Evolutionary conservation across 108 stramenopile species (phyloP).

Genomic region (Cyclostephanos tholiformis): DNA sequence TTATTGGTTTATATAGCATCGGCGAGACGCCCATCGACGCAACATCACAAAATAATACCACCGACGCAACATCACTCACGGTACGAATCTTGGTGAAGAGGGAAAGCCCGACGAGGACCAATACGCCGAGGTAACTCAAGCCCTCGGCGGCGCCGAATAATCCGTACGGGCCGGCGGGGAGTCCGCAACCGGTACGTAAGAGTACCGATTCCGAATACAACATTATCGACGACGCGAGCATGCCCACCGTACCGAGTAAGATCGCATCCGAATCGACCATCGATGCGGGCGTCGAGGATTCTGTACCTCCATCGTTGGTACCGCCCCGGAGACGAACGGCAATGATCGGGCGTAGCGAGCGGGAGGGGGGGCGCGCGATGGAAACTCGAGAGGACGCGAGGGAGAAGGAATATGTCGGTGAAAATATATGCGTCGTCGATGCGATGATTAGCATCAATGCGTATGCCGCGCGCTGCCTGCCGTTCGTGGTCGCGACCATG

Average conservation of each 20-base stretch:
- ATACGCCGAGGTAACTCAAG: slow-evolving; percentile 63
- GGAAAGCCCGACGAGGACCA: slow-evolving; percentile 56
- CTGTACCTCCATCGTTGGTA: too few species aligned
- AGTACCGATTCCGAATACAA: slow-evolving; percentile 70
- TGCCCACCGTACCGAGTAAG: slow-evolving; percentile 51
- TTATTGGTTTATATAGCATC: too few species aligned
- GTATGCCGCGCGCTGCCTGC: not conserved
- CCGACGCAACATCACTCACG: slow-evolving; percentile 22
- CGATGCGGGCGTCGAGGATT: not conserved
- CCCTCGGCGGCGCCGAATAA: slow-evolving; percentile 69
- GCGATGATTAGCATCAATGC: slow-evolving; percentile 4
- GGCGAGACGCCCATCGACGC: not conserved
- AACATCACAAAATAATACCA: not conserved
- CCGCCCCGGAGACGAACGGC: too few species aligned
- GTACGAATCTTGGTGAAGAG: slow-evolving; percentile 62
- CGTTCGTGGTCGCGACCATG: not conserved
- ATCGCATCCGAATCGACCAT: slow-evolving; percentile 24
- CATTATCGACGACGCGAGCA: slow-evolving; percentile 53
- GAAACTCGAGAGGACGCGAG: not conserved
- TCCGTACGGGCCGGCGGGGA: slow-evolving; percentile 78
- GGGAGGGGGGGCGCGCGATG: too few species aligned
- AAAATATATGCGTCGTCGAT: not conserved
- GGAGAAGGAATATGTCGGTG: slow-evolving; percentile 1
- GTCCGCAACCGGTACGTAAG: slow-evolving; percentile 73
- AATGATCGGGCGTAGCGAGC: too few species aligned